A percentile compares a stretch with the other conserved stretches of the same genome.
Conservation (phyloP, 2,329 filamentous ascomycete genomes). For the Hypoxylon sp. region DNA sequence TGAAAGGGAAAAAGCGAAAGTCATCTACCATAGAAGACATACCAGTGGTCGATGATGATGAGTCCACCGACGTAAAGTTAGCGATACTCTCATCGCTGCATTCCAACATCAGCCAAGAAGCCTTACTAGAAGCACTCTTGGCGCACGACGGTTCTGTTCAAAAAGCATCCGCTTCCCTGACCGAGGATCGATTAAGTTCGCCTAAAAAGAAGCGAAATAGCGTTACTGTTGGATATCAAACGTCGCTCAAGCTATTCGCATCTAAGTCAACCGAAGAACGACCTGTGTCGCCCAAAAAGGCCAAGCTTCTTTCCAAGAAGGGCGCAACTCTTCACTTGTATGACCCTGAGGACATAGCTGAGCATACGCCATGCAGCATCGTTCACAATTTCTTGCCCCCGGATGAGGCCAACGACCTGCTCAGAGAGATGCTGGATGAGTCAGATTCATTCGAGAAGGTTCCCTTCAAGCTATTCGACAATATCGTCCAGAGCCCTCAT, state of each 20-base stretch:
- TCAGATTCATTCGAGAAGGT: conserved; percentile 73
- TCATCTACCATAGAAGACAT: conserved; percentile 36
- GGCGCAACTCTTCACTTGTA: conserved; percentile 87
- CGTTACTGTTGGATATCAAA: conserved; percentile 63
- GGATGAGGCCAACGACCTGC: conserved; percentile 74
- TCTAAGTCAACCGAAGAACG: conserved; percentile 24
- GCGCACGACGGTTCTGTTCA: conserved; percentile 80
- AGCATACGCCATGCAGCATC: conserved; percentile 88
- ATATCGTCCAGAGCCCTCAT: conserved; percentile 84
- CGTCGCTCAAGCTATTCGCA: conserved; percentile 66
- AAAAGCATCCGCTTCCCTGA: conserved; percentile 66
- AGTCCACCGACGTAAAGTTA: conserved; percentile 89
- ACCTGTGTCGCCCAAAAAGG: conserved; percentile 50
- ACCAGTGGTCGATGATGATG: conserved; percentile 59
- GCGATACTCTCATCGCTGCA: conserved; percentile 83
- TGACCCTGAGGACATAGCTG: conserved; percentile 79
- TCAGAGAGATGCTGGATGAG: conserved; percentile 79
- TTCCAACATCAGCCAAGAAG: conserved; percentile 68
- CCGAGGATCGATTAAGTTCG: conserved; percentile 37
- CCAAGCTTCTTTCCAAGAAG: conserved; percentile 70
- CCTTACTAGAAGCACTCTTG: conserved; percentile 80
- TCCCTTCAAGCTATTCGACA: conserved; percentile 88
- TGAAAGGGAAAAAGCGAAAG: conserved; percentile 64
- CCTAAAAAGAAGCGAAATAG: conserved; percentile 47
- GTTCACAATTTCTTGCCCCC: conserved; percentile 87